These are phyloP conservation scores for Metschnikowia vanudenii DNA, from an alignment of 805 yeast genomes.

Conservation along the genomic window DNA sequence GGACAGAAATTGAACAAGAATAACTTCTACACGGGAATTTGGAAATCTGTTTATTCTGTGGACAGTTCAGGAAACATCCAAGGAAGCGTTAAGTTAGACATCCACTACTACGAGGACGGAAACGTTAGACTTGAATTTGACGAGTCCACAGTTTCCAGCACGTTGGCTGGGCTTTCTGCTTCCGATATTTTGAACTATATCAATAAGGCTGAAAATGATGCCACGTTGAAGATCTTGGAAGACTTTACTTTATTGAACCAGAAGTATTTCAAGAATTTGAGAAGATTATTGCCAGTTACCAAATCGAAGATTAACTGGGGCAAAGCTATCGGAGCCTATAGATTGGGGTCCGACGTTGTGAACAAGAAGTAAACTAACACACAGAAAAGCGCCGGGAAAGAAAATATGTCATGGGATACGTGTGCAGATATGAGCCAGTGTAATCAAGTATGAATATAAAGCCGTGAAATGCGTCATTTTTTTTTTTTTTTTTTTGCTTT, in stretches of 20 bases:
- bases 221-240: constrained; percentile 58
- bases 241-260: constrained; percentile 75
- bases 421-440: too few species aligned
- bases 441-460: not conserved
- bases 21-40: constrained; percentile 87
- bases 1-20: constrained; percentile 71
- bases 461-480: not conserved
- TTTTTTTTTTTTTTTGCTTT: too few species aligned
- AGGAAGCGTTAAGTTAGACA: constrained; percentile 65
- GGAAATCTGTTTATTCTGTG: constrained; percentile 68
- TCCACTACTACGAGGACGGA: constrained; percentile 95
- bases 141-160: constrained; percentile 28
- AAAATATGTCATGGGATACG: not conserved
- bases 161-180: constrained; percentile 25
- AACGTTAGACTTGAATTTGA: constrained; percentile 71
- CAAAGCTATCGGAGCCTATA: constrained; percentile 83
- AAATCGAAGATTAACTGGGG: constrained; percentile 95
- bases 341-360: constrained; percentile 77
- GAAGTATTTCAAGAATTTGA: constrained; percentile 71
- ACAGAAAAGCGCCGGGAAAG: not conserved
- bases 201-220: constrained; percentile 52
- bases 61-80: constrained; percentile 29
- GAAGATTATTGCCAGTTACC: constrained; percentile 91
- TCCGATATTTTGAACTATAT: constrained; percentile 46
- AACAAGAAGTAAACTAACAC: constrained; percentile 22